Conservation (phyloP, 164 flowering plant species). For the Tetracentron sinense region DNA sequence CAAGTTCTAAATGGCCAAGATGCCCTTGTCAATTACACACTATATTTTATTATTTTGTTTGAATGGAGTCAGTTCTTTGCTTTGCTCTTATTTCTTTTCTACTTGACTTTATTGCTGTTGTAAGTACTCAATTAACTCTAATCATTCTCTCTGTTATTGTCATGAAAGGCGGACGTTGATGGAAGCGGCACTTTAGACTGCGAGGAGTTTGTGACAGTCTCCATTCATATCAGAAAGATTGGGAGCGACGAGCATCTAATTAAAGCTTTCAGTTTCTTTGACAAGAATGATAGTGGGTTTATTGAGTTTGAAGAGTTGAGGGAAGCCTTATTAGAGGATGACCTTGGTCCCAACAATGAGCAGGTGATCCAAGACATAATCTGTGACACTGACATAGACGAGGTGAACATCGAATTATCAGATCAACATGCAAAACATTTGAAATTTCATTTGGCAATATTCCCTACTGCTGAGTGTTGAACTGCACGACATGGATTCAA, state of each 20-base stretch:
- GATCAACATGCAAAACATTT: background rate
- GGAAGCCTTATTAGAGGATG: constrained; percentile 50
- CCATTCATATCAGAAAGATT: constrained; percentile 57
- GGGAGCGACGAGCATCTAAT: constrained; percentile 51
- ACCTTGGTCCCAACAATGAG: constrained; percentile 40
- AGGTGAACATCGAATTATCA: constrained; percentile 32
- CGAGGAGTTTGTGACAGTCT: constrained; percentile 73
- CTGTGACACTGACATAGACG: constrained; percentile 58
- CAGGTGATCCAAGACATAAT: constrained; percentile 58
- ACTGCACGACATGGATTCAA: background rate
- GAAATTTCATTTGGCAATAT: background rate
- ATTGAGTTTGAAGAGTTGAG: constrained; percentile 72
- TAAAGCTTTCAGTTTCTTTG: constrained; percentile 59
- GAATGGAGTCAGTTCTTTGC: background rate
- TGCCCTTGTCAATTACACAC: too few relatives aligned
- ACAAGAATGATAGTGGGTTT: constrained; percentile 65
- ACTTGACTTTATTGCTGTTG: background rate
- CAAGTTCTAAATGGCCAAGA: too few relatives aligned
- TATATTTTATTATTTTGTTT: too few relatives aligned
- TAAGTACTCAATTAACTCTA: too few relatives aligned
- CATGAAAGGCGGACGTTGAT: constrained; percentile 56
- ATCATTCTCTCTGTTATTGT: background rate
- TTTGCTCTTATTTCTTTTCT: background rate
- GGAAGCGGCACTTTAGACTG: constrained; percentile 63
- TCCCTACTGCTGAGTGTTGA: too few relatives aligned